Evolutionary conservation across 2,329 filamentous ascomycete species (phyloP).

Genomic region (Pseudopithomyces maydicus): DNA sequence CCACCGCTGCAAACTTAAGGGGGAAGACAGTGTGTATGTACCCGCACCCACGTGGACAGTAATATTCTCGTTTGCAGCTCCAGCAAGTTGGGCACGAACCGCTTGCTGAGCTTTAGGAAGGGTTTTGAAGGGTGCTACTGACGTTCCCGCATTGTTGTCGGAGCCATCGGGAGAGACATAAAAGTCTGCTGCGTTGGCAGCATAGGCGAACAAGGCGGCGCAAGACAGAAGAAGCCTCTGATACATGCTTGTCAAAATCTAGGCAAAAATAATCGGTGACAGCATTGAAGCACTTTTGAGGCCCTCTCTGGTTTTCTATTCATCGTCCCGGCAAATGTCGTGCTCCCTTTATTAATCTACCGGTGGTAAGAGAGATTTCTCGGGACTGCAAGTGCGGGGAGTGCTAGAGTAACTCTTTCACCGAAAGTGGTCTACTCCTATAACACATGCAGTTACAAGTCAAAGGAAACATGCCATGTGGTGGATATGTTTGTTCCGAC

Average conservation of each 20-base stretch:
- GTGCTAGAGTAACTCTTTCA: no score
- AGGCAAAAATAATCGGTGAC: no score
- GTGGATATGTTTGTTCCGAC: no score
- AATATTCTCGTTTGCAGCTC: slow-evolving; percentile 10
- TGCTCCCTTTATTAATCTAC: no score
- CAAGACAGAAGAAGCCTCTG: background rate
- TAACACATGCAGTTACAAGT: no score
- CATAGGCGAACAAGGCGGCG: background rate
- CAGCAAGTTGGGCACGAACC: slow-evolving; percentile 10
- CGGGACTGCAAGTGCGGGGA: no score
- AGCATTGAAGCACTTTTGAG: no score
- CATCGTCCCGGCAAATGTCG: no score
- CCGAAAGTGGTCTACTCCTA: no score
- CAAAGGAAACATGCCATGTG: no score
- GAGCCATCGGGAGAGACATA: slow-evolving; percentile 5
- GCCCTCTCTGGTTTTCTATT: no score
- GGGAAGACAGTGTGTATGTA: slow-evolving; percentile 13
- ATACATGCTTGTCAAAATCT: background rate
- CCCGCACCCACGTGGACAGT: slow-evolving; percentile 15
- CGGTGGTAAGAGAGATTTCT: no score
- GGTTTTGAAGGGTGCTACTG: slow-evolving; percentile 7
- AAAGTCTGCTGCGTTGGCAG: slow-evolving; percentile 5
- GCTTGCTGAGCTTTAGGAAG: slow-evolving; percentile 15
- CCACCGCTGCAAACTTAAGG: slow-evolving; percentile 13
- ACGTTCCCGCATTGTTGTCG: slow-evolving; percentile 5